phyloP scores from a whole-genome alignment of 345 rosid species.

The Streptanthus diversifolius region DNA sequence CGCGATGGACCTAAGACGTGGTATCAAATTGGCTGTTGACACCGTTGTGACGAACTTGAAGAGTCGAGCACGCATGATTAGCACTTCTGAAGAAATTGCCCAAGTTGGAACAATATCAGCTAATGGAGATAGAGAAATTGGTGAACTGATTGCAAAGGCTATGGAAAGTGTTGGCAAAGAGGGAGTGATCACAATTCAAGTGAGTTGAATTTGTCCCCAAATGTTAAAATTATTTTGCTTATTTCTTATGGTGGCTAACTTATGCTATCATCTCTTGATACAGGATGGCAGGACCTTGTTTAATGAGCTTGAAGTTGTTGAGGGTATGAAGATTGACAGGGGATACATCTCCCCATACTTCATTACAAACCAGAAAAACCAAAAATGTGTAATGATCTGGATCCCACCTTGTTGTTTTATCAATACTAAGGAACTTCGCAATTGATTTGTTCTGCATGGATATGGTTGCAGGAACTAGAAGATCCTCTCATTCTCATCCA shows the following conservation, averaged over 20 bases:
- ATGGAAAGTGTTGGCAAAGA: constrained; percentile 99
- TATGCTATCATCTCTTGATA: constrained; percentile 11
- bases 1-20: constrained; percentile 93
- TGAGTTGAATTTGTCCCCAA: constrained; percentile 34
- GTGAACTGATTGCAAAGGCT: constrained; percentile 97
- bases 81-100: constrained; percentile 97
- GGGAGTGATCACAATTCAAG: constrained; percentile 95
- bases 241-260: neutral
- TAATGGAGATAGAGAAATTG: constrained; percentile 97
- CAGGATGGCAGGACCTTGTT: constrained; percentile 93
- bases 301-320: constrained; percentile 95
- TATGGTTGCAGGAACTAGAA: constrained; percentile 71
- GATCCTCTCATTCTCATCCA: constrained; percentile 94
- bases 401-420: constrained; percentile 2
- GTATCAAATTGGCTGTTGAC: constrained; percentile 92
- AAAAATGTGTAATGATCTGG: constrained; percentile 73
- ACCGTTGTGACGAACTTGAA: constrained; percentile 80
- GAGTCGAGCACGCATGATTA: constrained; percentile 91
- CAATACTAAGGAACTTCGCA: neutral
- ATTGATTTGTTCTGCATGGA: neutral
- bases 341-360: constrained; percentile 97
- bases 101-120: constrained; percentile 98
- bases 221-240: neutral
- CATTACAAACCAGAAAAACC: constrained; percentile 80
- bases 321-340: constrained; percentile 98